Evolutionary conservation across 805 yeast genomes (phyloP), one percentile per base, ranked within the genome.

Genomic region (Starmera pachycereana): DNA sequence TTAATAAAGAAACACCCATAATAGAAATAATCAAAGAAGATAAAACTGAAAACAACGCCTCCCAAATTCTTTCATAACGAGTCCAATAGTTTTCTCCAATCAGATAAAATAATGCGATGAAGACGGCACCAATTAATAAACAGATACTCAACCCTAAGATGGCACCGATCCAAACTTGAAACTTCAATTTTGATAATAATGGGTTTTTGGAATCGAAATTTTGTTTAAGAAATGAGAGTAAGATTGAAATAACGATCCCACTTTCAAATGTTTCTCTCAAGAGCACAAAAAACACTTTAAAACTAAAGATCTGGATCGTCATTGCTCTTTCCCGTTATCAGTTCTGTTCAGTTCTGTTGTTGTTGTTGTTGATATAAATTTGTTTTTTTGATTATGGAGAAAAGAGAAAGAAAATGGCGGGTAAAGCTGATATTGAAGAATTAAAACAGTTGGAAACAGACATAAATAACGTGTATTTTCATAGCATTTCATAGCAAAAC

Each of bases 251-350:
- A 46, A 90, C 86, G 47, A 90, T 76, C 35, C 90, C 79, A 12
- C 97, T 96, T 65, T 90, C 98, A 48, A 90, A 70, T 19, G 95
- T 71, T 66, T 90, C 98, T 69, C 98, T 81, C 60, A 90, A 79
- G 40, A 88, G 88, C 48, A 89, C 79, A 63, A 88, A 86, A 67
- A 87, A 88, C 43, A 88, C 80, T 32, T 68, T 67, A 44, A 66
- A 66, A 46, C 65, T 65, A 55, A 66, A 71, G 12, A 68, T 69
- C 47, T 63, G 36, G 12, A 5, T 14, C 11, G 22, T 19, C 33
- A 25, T 37, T 40, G 25, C 29, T 33, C 39, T 37, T 36, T 33
- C 27, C 36, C 13, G 12, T 35, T n/a, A 13, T 29, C 11, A 18
- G 11, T 12, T 31, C 4, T 30, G 16, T 7, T 22, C 8, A 16